Evolutionary conservation across 176 grass and related monocot genomes (phyloP), one percentile per base, ranked within the genome.

Genomic region (Lolium perenne): DNA sequence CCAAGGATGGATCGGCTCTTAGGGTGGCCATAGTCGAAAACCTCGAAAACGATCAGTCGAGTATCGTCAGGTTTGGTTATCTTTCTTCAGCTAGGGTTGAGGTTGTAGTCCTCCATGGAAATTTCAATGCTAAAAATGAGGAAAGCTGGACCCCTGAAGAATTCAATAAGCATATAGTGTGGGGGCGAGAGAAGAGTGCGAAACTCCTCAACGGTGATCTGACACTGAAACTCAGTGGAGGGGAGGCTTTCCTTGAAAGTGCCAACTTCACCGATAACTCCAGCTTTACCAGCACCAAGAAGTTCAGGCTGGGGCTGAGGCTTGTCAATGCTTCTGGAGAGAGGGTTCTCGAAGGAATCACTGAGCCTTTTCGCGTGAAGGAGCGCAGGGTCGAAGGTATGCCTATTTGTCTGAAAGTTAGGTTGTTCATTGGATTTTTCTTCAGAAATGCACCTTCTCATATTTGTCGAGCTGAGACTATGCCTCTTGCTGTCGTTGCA

Each of bases 241-340:
- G 91, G 16, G 84, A 90, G 45, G 69, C 80, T 55, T 10, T 55
- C 16, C 81, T 93, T 81, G 85, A 66, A n/a, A 85, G 81, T 82
- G 88, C 88, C 43, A 59, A 55, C 38, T 93, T 93, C 77, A 90
- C 88, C 40, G 91, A 93, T 49, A 93, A 93, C 76, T 93, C 88
- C 10, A 91, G 91, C 81, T 93, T 85, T 71, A 90, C 80, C 6
- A 87, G 78, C 62, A 93, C 87, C 8, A 90, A 88, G 85, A 93
- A 50, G 76, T 93, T 90, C 81, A 93, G 85, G 70, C 85, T 93
- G 64, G 91, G 91, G 5, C 38, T 91, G 45, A 91, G 91, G 85
- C 72, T 87, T 85, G 63, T 11, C 4, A 62, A 58, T 9, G 13
- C 53, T 82, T 55, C 71, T 85, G 77, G 81, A 41, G 85, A 88